Evolutionary conservation across 2,329 filamentous ascomycete species (phyloP), one percentile per base, ranked within the genome.

Genomic region (Xylariales sp.): DNA sequence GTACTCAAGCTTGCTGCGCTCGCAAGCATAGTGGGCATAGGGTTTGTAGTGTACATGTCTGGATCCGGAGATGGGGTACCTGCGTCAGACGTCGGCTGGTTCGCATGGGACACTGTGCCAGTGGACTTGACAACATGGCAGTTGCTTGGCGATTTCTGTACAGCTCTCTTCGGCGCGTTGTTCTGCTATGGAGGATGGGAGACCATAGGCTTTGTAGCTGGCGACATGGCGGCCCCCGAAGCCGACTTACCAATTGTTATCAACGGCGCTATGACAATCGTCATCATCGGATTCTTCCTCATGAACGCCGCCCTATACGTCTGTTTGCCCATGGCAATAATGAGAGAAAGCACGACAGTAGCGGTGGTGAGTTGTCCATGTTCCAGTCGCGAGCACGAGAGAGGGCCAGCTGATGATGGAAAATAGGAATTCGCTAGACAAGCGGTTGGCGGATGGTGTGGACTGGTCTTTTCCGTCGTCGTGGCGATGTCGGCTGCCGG

Each of bases 141-240:
- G 19, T 62, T 56, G 24, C 57, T 67, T 20, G 66, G 66, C 3
- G 55, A 62, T 19, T 63, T 65, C 38, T 62, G 61, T 15, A 63
- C 62, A 18, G 66, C 66, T 21, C 57, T 68, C 4, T 66, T 68
- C 46, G 62, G 60, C n/a, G 64, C 57, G 5, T 51, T 69, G 6
- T 71, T 62, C 55, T 65, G 63, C 29, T 70, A 68, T 45, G 64
- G 64, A 32, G 66, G 66, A 1, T 71, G 64, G 65, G 65, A 70
- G 41, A 68, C 61, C 15, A 14, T 32, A 43, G 51, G 50, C 7
- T 61, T 59, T 40, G 51, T 62, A 18, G 42, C 49, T 20, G 52
- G 53, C 31, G 55, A 60, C 31, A 55, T 57, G 52, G 44, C 46
- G 27, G 51, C 56, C 35, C 56, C 55, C 3, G 5, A 22, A 12